These are phyloP conservation scores for Pseudogymnoascus sp. DNA, from an alignment of 2,329 filamentous ascomycete genomes.

Conservation along the genomic window DNA sequence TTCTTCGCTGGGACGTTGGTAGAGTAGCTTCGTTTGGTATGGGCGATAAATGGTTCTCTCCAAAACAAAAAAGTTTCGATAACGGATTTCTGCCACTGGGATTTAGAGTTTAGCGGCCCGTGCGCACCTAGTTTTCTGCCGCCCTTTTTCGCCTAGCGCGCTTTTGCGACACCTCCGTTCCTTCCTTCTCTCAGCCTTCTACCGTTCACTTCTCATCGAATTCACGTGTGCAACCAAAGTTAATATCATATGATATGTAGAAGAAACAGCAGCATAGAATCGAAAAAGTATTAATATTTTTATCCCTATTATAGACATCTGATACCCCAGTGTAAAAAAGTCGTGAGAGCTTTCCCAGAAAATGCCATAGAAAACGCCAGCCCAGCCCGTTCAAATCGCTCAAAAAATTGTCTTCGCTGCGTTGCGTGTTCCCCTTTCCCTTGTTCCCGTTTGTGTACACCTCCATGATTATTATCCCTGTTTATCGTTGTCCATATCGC, in stretches of 20 bases:
- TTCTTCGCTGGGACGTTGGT: background rate
- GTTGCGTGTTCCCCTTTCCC: background rate
- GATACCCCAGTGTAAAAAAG: background rate
- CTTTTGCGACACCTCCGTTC: background rate
- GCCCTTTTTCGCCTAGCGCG: background rate
- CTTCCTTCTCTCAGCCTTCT: background rate
- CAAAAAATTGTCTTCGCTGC: background rate
- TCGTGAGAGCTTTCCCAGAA: background rate
- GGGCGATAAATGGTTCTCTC: background rate
- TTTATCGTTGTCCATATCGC: background rate
- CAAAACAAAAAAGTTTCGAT: background rate
- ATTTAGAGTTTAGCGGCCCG: background rate
- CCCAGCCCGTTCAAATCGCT: background rate
- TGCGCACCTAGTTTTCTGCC: background rate
- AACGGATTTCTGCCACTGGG: background rate
- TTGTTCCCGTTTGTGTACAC: background rate
- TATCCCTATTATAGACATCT: background rate
- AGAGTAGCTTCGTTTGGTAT: background rate
- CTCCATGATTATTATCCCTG: background rate
- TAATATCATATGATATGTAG: too few relatives aligned
- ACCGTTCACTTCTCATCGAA: background rate
- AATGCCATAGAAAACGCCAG: background rate
- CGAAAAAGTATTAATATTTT: background rate
- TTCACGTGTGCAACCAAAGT: too few relatives aligned
- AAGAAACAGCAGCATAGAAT: background rate